Evolutionary conservation across 345 rosid genomes (phyloP), one percentile per base, ranked within the genome.

Genomic region (Pseudoturritis turrita): DNA sequence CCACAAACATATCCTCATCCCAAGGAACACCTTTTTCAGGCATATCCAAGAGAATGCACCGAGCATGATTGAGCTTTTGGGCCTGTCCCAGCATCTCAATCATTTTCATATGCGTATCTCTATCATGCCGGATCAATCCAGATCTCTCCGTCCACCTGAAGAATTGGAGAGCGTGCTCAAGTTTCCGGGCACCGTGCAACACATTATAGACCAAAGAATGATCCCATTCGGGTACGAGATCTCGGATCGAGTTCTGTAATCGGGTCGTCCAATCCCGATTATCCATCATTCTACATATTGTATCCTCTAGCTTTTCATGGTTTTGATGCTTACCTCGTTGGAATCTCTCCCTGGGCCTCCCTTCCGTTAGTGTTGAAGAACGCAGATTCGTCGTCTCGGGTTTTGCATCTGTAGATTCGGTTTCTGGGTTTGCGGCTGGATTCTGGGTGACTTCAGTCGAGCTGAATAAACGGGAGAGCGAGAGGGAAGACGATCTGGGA

Each of bases 71-170:
- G 40, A 90, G 85, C 86, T 87, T 93, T 0, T 81, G 77, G 23
- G 80, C 90, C 57, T 83, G 64, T n/a, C 98, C 94, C 6, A 93
- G 37, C 58, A 87, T 87, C 85, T 89, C 81, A 61, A 93, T 86
- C 39, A 90, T 90, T 78, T 88, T 89, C 88, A 85, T 62, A 58
- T 88, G 88, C 4, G 88, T 87, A 46, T 85, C 88, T 23, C 85
- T 83, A 78, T 90, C 89, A 50, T 93, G 98, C 22, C 73, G 73
- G 71, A 90, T 81, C 79, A 90, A 78, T 10, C 94, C 94, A 13
- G 96, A 74, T 69, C 98, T 91, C 79, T 93, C 96, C 5, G 92
- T 84, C 98, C 96, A 93, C 50, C 98, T 79, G 72, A 88, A 92
- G 84, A 92, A 92, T 67, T 92, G 98, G 72, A 92, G 96, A 41